phyloP scores from a whole-genome alignment of 2,329 filamentous ascomycete genomes.

The Macrophomina phaseolina region DNA sequence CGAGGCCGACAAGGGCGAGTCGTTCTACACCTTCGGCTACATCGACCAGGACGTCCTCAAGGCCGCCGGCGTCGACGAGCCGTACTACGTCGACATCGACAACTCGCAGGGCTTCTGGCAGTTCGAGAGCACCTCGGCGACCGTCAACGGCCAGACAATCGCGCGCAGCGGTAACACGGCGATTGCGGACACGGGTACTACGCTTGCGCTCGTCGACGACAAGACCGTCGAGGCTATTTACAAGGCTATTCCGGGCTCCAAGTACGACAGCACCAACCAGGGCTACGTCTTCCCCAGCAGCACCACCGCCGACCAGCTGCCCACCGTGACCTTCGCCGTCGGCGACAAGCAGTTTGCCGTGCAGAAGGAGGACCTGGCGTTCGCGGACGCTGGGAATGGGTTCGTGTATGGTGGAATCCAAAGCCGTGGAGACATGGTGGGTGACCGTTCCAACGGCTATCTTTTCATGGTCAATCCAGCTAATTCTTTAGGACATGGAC shows the following conservation, averaged over 20 bases:
- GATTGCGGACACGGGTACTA: slow-evolving; percentile 75
- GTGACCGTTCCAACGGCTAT: background rate
- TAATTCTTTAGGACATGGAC: slow-evolving; percentile 50
- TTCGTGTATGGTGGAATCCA: slow-evolving; percentile 70
- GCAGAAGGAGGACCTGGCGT: slow-evolving; percentile 67
- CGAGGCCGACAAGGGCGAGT: slow-evolving; percentile 53
- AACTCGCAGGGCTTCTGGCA: slow-evolving; percentile 72
- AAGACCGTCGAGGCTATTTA: slow-evolving; percentile 67
- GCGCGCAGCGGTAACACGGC: slow-evolving; percentile 63
- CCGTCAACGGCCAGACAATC: slow-evolving; percentile 63
- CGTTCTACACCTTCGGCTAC: slow-evolving; percentile 76
- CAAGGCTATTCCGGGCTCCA: slow-evolving; percentile 65
- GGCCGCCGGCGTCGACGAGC: slow-evolving; percentile 58
- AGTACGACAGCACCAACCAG: slow-evolving; percentile 58
- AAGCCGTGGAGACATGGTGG: slow-evolving; percentile 59
- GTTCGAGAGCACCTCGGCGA: slow-evolving; percentile 63
- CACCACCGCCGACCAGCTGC: slow-evolving; percentile 60
- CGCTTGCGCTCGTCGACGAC: slow-evolving; percentile 69
- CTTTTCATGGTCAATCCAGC: background rate
- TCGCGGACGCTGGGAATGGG: slow-evolving; percentile 60
- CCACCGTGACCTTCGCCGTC: slow-evolving; percentile 67
- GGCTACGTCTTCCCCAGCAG: slow-evolving; percentile 68
- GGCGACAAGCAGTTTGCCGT: slow-evolving; percentile 65
- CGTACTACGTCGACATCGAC: slow-evolving; percentile 67
- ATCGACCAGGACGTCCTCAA: slow-evolving; percentile 69